phyloP scores from a whole-genome alignment of 2,329 filamentous ascomycete genomes.

The Epichloe elymi region DNA sequence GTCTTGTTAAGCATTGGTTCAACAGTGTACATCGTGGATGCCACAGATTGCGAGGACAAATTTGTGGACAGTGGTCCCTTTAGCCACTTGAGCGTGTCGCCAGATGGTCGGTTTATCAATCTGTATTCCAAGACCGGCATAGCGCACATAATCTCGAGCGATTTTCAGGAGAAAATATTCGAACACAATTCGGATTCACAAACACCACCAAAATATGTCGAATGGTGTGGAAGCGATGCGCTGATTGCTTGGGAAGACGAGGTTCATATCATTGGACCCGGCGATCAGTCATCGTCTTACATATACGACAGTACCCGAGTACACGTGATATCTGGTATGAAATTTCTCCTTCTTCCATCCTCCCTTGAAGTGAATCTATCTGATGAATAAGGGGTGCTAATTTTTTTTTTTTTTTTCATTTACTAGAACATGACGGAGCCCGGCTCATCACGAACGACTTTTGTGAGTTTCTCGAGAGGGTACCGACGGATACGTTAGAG shows the following conservation, averaged over 20 bases:
- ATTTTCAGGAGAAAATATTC: constrained; percentile 84
- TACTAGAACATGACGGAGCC: constrained; percentile 63
- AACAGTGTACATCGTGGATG: constrained; percentile 78
- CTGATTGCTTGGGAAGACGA: constrained; percentile 97
- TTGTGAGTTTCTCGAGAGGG: constrained; percentile 96
- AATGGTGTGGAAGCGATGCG: constrained; percentile 95
- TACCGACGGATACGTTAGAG: constrained; percentile 73
- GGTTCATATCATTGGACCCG: constrained; percentile 82
- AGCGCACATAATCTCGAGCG: constrained; percentile 85
- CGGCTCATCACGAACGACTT: constrained; percentile 80
- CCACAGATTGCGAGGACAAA: constrained; percentile 80
- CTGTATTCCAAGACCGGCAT: constrained; percentile 77
- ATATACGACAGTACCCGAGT: constrained; percentile 85
- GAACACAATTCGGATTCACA: constrained; percentile 83
- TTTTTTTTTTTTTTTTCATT: constrained; percentile 9
- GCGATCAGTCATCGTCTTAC: constrained; percentile 61
- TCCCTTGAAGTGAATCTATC: not conserved
- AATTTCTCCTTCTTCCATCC: not conserved
- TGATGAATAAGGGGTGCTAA: not conserved
- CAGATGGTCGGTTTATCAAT: constrained; percentile 77
- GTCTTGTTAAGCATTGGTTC: constrained; percentile 73
- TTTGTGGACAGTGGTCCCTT: constrained; percentile 88
- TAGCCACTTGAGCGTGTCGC: constrained; percentile 77
- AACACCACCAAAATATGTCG: constrained; percentile 73
- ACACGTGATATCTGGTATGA: constrained; percentile 69